Conservation (phyloP, 495 filamentous ascomycete genomes). For the Aspergillus affinis region DNA sequence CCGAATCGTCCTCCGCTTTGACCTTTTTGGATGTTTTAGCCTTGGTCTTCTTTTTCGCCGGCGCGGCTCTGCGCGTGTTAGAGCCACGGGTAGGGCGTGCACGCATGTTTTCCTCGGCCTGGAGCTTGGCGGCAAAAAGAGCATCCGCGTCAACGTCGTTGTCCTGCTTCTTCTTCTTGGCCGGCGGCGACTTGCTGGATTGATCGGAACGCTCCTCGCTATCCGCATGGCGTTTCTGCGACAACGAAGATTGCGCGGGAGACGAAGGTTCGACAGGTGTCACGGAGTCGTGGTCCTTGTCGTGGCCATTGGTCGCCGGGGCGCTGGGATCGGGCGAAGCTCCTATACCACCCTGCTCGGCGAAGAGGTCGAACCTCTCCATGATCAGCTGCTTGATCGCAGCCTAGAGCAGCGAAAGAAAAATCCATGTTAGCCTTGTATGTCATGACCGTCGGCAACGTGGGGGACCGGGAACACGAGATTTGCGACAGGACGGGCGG, state of each 20-base stretch:
- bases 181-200: constrained; percentile 43
- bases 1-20: constrained; percentile 76
- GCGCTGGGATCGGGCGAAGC: constrained; percentile 33
- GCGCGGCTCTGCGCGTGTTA: constrained; percentile 53
- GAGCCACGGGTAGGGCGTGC: constrained; percentile 71
- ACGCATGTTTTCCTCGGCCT: constrained; percentile 84
- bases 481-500: constrained; percentile 17
- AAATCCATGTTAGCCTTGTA: constrained; percentile 10
- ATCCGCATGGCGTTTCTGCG: constrained; percentile 56
- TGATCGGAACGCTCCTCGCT: constrained; percentile 50
- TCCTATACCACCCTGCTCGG: constrained; percentile 44
- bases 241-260: constrained; percentile 49
- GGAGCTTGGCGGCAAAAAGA: constrained; percentile 77
- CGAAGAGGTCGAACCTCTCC: constrained; percentile 82
- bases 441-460: not conserved
- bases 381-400: constrained; percentile 82
- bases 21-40: constrained; percentile 77
- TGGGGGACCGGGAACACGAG: not conserved
- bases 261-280: constrained; percentile 45
- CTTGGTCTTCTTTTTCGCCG: constrained; percentile 64
- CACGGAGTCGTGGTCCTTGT: constrained; percentile 27
- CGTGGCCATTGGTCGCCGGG: constrained; percentile 45
- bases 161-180: constrained; percentile 58
- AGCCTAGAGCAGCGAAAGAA: constrained; percentile 48
- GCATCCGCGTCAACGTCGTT: constrained; percentile 74